Evolutionary conservation across 768 basidiomycete species (phyloP).

Genomic region (Phlegmacium glaucopus): DNA sequence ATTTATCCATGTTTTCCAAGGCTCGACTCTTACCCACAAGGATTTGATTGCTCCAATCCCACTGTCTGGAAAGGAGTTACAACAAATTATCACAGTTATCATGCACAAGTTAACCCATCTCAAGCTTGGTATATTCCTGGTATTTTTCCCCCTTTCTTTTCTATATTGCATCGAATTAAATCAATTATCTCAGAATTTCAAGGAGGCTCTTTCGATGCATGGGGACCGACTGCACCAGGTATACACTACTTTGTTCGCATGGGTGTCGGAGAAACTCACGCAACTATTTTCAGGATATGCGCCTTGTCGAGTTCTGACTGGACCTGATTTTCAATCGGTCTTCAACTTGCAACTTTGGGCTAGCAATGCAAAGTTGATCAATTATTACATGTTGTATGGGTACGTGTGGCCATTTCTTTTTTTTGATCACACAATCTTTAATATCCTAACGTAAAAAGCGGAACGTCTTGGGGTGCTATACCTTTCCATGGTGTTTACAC

Average conservation of each 20-base stretch:
- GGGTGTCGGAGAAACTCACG: neutral
- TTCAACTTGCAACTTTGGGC: constrained; percentile 81
- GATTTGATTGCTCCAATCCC: constrained; percentile 79
- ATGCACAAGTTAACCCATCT: constrained; percentile 42
- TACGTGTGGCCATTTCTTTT: constrained; percentile 20
- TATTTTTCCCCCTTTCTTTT: constrained; percentile 17
- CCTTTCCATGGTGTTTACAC: constrained; percentile 77
- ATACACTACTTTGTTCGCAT: neutral
- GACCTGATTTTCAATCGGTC: constrained; percentile 72
- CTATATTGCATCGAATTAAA: constrained; percentile 3
- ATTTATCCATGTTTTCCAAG: constrained; percentile 20
- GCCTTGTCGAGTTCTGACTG: constrained; percentile 63
- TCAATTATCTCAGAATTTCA: constrained; percentile 45
- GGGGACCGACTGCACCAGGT: constrained; percentile 74
- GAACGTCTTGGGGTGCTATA: constrained; percentile 82
- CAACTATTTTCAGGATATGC: constrained; percentile 46
- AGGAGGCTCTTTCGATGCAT: constrained; percentile 78
- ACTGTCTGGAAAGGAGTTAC: constrained; percentile 60
- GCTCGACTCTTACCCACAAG: constrained; percentile 72
- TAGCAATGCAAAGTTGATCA: constrained; percentile 76
- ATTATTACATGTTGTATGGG: constrained; percentile 86
- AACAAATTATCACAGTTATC: constrained; percentile 64
- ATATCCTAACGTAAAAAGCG: constrained; percentile 43
- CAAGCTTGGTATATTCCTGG: constrained; percentile 74
- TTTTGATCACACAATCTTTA: too few relatives aligned